Conservation (phyloP, 805 yeast genomes). For the Zygosaccharomyces kombuchaensis region DNA sequence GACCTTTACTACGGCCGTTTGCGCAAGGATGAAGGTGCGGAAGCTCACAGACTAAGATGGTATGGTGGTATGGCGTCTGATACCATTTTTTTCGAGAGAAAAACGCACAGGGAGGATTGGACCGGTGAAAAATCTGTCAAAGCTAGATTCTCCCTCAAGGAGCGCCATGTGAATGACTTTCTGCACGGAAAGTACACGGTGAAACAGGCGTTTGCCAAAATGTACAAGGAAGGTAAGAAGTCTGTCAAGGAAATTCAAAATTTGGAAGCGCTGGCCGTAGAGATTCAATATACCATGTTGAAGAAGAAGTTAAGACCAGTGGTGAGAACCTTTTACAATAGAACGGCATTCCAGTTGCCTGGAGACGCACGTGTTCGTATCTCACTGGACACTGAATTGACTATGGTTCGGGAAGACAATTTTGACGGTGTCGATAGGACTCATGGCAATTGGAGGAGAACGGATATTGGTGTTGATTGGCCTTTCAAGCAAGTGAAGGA, state of each 20-base stretch:
- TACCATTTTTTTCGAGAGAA: constrained; percentile 90
- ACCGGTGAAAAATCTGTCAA: constrained; percentile 99
- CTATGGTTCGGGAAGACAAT: constrained; percentile 97
- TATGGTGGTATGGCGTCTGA: constrained; percentile 96
- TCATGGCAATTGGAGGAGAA: constrained; percentile 93
- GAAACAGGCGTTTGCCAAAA: constrained; percentile 83
- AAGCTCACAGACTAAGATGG: constrained; percentile 97
- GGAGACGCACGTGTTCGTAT: constrained; percentile 99
- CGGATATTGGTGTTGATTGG: constrained; percentile 96
- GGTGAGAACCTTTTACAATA: constrained; percentile 90
- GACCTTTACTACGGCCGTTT: constrained; percentile 92
- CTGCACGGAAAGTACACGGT: constrained; percentile 82
- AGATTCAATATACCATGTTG: constrained; percentile 84
- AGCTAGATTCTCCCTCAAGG: constrained; percentile 91
- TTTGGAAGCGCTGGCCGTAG: constrained; percentile 86
- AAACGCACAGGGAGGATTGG: constrained; percentile 99
- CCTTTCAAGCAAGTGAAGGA: constrained; percentile 87
- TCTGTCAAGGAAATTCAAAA: constrained; percentile 82
- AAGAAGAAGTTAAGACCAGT: constrained; percentile 88
- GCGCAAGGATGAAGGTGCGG: constrained; percentile 97
- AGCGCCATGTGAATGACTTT: constrained; percentile 82
- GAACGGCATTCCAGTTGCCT: constrained; percentile 98
- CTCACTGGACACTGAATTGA: constrained; percentile 90
- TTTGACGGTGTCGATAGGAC: constrained; percentile 92
- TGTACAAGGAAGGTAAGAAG: constrained; percentile 89